A percentile compares a stretch with the other conserved stretches of the same genome.
Conservation (phyloP, 768 basidiomycete species). For the Lepiota venenata region DNA sequence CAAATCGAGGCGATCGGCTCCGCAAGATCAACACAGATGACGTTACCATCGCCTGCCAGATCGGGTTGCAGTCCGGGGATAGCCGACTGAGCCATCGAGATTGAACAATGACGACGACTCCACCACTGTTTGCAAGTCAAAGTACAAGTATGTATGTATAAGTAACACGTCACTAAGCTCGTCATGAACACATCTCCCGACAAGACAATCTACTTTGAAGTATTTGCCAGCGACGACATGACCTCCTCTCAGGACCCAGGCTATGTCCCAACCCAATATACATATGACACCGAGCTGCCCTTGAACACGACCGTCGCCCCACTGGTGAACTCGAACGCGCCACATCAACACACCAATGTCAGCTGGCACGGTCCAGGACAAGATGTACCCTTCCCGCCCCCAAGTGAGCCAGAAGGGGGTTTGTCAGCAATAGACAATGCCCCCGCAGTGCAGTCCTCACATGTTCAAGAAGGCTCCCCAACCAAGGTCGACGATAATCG, state of each 20-base stretch:
- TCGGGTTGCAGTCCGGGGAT: background rate
- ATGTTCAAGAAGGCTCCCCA: too few species aligned
- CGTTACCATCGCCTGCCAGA: background rate
- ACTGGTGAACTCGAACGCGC: background rate
- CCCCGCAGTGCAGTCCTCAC: too few species aligned
- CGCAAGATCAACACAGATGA: background rate
- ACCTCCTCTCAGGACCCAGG: constrained; percentile 17
- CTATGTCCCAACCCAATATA: background rate
- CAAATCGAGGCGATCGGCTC: background rate
- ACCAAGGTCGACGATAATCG: too few species aligned
- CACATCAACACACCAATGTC: too few species aligned
- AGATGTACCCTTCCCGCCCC: too few species aligned
- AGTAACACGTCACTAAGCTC: too few species aligned
- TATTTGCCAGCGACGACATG: constrained; percentile 1
- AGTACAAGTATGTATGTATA: too few species aligned
- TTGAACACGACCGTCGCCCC: background rate
- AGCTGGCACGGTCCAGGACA: too few species aligned
- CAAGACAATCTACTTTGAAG: constrained; percentile 1
- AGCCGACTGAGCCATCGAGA: background rate
- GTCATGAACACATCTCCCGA: constrained; percentile 7
- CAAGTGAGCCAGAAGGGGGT: too few species aligned
- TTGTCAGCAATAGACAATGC: too few species aligned
- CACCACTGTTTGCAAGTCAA: too few species aligned
- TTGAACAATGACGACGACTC: background rate
- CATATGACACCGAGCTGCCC: background rate